Evolutionary conservation across 345 rosid genomes (phyloP), one percentile per base, ranked within the genome.

Genomic region (Euphorbia peplus): DNA sequence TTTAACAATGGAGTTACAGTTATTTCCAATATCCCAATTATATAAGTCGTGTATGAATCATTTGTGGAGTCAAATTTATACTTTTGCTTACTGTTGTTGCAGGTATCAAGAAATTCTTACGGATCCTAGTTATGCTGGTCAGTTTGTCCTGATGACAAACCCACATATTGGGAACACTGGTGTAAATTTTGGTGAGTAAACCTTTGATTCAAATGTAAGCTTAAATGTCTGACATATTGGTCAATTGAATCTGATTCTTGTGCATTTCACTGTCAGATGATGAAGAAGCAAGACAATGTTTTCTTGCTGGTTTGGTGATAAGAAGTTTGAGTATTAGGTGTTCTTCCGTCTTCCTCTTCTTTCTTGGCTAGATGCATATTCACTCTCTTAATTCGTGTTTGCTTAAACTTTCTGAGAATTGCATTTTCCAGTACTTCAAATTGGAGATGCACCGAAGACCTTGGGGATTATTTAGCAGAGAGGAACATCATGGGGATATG

Each of bases 121-220:
- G 13, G 99, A 92, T 74, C 99, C 98, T 44, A 95, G 99, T 78
- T 92, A 92, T 67, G 96, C 96, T 0, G 97, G 97, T 3, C 98
- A 95, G 79, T 95, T 92, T 86, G 99, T 92, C 71, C 68, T 95
- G 70, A 95, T 90, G 99, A 95, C 99, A 41, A 90, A 88, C 80
- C 99, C 98, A 4, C 98, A 90, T 72, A 95, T 90, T 70, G 98
- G 99, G 78, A 92, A 95, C 77, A 95, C 99, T 18, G 97, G 98
- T 64, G 89, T 95, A 50, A 95, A 95, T 83, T 84, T 81, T 42
- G 97, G 98, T 90, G 59, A 65, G 90, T 79, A 41, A 47, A 56
- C 13, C 66, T 6, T 39, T 63, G 25, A 22, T 29, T 64, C 3
- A 13, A 28, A 24, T 26, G 13, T 56, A 28, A 35, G 0, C 19